Percentiles rank a stretch among this genome's conserved stretches.
phyloP scores from a whole-genome alignment of 2,329 filamentous ascomycete genomes.

The Didymella sp. region DNA sequence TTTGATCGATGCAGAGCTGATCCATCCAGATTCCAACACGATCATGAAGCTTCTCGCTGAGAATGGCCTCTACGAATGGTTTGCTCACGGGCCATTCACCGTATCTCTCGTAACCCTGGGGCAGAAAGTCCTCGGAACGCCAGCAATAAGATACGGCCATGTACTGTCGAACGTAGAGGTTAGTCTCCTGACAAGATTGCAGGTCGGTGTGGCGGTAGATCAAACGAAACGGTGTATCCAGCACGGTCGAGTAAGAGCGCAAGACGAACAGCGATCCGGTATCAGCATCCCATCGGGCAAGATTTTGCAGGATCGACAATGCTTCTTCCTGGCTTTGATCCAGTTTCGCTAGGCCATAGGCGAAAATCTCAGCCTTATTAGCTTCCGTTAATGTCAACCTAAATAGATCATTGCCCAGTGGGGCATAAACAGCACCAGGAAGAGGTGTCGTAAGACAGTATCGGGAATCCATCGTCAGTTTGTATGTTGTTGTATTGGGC shows the following conservation, averaged over 20 bases:
- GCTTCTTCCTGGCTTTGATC: constrained; percentile 10
- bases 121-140: constrained; percentile 19
- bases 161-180: constrained; percentile 24
- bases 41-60: constrained; percentile 22
- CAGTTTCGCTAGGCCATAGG: constrained; percentile 16
- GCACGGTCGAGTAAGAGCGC: constrained; percentile 18
- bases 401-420: constrained; percentile 17
- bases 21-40: constrained; percentile 31
- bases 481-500: background rate
- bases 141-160: constrained; percentile 30
- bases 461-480: no score
- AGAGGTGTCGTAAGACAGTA: background rate
- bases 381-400: constrained; percentile 11
- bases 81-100: constrained; percentile 28
- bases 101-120: constrained; percentile 12
- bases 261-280: constrained; percentile 7
- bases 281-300: constrained; percentile 16
- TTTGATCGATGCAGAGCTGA: constrained; percentile 28
- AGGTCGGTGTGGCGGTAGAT: constrained; percentile 17
- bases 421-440: constrained; percentile 5
- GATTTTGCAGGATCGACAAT: constrained; percentile 9
- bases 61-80: constrained; percentile 25
- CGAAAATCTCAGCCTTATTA: constrained; percentile 24
- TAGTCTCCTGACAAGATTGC: constrained; percentile 17
- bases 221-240: constrained; percentile 26